Evolutionary conservation across 768 basidiomycete species (phyloP).

Genomic region (Pisolithus sp.): DNA sequence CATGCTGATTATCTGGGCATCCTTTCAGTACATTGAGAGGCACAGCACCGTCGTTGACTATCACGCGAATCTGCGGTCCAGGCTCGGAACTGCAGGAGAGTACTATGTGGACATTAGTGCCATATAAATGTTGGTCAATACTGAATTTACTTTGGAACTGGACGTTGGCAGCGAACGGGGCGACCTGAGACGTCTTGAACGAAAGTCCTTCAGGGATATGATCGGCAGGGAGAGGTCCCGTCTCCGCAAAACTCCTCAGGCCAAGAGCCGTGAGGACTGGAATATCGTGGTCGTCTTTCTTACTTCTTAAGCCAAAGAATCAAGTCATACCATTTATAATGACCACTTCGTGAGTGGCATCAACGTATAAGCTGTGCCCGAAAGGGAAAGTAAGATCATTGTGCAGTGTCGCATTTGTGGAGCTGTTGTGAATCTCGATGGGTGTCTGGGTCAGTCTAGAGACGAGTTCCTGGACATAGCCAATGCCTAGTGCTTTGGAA

Average conservation of each 20-base stretch:
- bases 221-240: constrained; percentile 62
- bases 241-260: constrained; percentile 57
- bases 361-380: constrained; percentile 67
- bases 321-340: constrained; percentile 56
- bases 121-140: neutral
- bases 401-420: constrained; percentile 75
- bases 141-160: constrained; percentile 71
- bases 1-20: constrained; percentile 64
- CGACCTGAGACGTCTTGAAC: constrained; percentile 66
- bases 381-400: constrained; percentile 63
- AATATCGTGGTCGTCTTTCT: neutral
- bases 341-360: constrained; percentile 83
- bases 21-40: constrained; percentile 70
- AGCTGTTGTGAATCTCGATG: constrained; percentile 61
- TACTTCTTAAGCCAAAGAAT: neutral
- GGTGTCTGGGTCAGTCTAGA: constrained; percentile 71
- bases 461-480: constrained; percentile 76
- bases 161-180: constrained; percentile 79
- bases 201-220: constrained; percentile 56
- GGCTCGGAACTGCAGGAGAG: constrained; percentile 46
- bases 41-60: constrained; percentile 78
- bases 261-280: constrained; percentile 79
- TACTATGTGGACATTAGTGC: constrained; percentile 36
- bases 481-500: constrained; percentile 63
- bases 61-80: constrained; percentile 62